phyloP scores from a whole-genome alignment of 2,329 filamentous ascomycete genomes.

The Teratosphaeria pseudoeucalypti region DNA sequence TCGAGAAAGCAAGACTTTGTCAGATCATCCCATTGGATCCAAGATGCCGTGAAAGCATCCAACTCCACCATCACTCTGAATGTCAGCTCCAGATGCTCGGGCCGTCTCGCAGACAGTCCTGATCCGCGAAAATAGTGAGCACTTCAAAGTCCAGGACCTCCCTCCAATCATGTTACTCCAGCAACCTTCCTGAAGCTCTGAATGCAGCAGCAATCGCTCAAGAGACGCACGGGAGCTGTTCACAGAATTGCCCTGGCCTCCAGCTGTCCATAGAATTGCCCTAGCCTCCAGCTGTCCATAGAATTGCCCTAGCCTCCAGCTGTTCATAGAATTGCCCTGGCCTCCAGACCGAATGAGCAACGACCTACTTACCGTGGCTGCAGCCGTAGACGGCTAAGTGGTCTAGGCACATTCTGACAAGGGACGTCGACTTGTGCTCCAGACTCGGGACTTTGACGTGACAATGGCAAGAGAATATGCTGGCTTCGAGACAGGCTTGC shows the following conservation, averaged over 20 bases:
- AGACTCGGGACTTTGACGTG: not conserved
- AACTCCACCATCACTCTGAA: not conserved
- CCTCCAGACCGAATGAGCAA: not conserved
- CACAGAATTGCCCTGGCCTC: not conserved
- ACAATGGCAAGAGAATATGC: not conserved
- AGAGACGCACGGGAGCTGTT: not conserved
- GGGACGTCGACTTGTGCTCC: not conserved
- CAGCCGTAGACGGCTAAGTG: not conserved
- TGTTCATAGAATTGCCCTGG: not conserved
- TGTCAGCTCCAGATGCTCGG: not conserved
- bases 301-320: not conserved
- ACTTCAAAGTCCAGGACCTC: not conserved
- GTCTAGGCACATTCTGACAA: not conserved
- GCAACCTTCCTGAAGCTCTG: not conserved
- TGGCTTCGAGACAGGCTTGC: not conserved
- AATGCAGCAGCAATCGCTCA: not conserved
- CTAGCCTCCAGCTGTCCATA: not conserved
- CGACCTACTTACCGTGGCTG: not conserved
- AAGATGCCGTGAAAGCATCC: not conserved
- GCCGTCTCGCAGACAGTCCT: not conserved
- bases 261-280: not conserved
- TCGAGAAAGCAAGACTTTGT: not conserved
- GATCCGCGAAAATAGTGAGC: not conserved
- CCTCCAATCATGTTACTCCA: not conserved
- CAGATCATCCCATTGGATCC: not conserved